Evolutionary conservation across 345 rosid species (phyloP).

Genomic region (Punica granatum): DNA sequence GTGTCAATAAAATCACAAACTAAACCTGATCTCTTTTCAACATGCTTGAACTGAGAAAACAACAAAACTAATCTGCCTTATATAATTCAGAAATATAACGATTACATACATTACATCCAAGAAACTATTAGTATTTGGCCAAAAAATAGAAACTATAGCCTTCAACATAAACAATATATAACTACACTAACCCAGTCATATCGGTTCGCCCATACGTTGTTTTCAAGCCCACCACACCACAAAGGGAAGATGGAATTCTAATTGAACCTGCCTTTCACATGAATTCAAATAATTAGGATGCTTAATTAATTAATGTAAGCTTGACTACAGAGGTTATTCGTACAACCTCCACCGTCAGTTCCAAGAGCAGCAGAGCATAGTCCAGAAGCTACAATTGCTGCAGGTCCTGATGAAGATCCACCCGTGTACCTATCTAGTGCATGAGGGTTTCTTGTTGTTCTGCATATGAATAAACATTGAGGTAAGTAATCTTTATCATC

Average conservation of each 20-base stretch:
- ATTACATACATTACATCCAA: neutral
- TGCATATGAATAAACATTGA: conserved; percentile 18
- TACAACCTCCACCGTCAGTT: conserved; percentile 93
- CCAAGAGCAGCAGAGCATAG: conserved; percentile 90
- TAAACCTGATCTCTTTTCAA: neutral
- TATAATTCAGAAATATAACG: neutral
- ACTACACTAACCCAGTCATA: conserved; percentile 52
- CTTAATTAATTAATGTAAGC: neutral
- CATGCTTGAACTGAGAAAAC: neutral
- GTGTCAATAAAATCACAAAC: neutral
- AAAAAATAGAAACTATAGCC: too few species aligned
- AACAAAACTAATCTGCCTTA: neutral
- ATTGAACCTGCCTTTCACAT: conserved; percentile 55
- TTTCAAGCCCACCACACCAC: conserved; percentile 83
- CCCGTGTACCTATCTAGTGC: conserved; percentile 81
- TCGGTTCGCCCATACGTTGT: conserved; percentile 77
- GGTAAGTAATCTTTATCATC: neutral
- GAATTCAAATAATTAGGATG: conserved; percentile 11
- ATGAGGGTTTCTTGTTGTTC: conserved; percentile 91
- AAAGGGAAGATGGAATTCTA: conserved; percentile 76
- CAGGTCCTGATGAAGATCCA: conserved; percentile 93
- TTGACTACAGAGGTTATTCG: conserved; percentile 7
- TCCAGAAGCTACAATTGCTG: conserved; percentile 88
- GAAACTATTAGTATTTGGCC: neutral
- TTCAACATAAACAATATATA: too few species aligned